Evolutionary conservation across 2,329 filamentous ascomycete species (phyloP).

Genomic region (Immersiporthe knoxdaviesiana): DNA sequence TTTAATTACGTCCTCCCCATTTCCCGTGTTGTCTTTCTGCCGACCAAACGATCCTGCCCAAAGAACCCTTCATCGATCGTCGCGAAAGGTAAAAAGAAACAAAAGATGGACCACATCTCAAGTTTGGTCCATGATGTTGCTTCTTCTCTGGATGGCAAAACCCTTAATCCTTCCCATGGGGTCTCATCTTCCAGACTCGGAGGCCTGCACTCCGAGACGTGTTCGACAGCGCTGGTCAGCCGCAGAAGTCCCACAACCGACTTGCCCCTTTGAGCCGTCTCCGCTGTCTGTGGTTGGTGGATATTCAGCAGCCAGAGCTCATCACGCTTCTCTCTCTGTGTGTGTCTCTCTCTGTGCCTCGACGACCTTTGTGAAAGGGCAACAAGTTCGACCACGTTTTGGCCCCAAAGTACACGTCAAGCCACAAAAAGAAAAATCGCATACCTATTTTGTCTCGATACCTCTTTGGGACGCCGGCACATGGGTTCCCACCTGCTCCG

Average conservation of each 20-base stretch:
- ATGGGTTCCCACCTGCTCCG: neutral
- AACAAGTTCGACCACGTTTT: neutral
- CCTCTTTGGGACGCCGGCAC: conserved; percentile 2
- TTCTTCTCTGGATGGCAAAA: neutral
- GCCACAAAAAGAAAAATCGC: neutral
- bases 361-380: neutral
- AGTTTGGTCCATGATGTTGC: neutral
- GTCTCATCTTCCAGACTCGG: neutral
- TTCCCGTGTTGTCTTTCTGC: neutral
- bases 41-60: neutral
- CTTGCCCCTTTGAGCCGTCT: neutral
- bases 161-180: neutral
- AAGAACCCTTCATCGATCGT: neutral
- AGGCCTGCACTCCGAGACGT: conserved; percentile 10
- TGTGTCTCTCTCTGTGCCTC: neutral
- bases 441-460: neutral
- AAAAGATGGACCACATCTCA: neutral
- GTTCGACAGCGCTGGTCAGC: neutral
- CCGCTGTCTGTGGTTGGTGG: conserved; percentile 9
- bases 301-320: neutral
- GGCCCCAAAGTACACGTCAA: neutral
- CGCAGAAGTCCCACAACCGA: neutral
- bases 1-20: neutral
- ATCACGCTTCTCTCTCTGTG: neutral
- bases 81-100: neutral